These are phyloP conservation scores for Pseudogymnoascus sp. DNA, from an alignment of 2,329 filamentous ascomycete genomes.

Conservation along the genomic window DNA sequence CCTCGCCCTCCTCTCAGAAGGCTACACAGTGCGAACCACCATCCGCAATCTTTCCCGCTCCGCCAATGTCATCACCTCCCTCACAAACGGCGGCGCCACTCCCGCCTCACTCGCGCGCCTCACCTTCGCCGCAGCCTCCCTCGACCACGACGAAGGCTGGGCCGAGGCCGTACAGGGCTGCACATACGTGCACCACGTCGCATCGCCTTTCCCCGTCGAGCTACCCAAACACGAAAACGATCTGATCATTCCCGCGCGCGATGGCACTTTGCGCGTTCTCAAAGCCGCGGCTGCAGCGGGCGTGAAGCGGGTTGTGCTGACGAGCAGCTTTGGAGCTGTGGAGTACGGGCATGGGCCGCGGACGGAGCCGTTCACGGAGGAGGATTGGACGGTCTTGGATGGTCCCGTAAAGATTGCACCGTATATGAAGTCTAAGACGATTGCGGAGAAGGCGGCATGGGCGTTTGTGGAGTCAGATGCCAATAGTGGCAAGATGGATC, in stretches of 20 bases:
- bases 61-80: conserved; percentile 18
- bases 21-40: conserved; percentile 24
- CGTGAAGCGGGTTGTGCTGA: conserved; percentile 20
- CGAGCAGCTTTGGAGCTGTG: conserved; percentile 14
- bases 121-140: conserved; percentile 23
- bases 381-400: conserved; percentile 25
- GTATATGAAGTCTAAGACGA: conserved; percentile 28
- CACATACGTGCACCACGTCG: conserved; percentile 26
- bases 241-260: conserved; percentile 27
- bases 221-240: conserved; percentile 27
- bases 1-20: conserved; percentile 19
- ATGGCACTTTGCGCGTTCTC: conserved; percentile 27
- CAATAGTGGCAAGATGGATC: conserved; percentile 18
- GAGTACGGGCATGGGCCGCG: conserved; percentile 20
- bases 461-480: conserved; percentile 27
- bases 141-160: conserved; percentile 25
- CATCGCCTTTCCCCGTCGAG: conserved; percentile 22
- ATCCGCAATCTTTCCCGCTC: conserved; percentile 20
- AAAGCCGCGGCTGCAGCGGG: conserved; percentile 22
- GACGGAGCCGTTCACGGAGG: conserved; percentile 24
- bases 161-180: conserved; percentile 22
- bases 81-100: conserved; percentile 19
- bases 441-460: conserved; percentile 29
- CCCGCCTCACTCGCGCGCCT: conserved; percentile 13
- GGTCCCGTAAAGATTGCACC: conserved; percentile 14